These are phyloP conservation scores for Hebeloma cylindrosporum DNA, from an alignment of 768 basidiomycete species.

Conservation along the genomic window DNA sequence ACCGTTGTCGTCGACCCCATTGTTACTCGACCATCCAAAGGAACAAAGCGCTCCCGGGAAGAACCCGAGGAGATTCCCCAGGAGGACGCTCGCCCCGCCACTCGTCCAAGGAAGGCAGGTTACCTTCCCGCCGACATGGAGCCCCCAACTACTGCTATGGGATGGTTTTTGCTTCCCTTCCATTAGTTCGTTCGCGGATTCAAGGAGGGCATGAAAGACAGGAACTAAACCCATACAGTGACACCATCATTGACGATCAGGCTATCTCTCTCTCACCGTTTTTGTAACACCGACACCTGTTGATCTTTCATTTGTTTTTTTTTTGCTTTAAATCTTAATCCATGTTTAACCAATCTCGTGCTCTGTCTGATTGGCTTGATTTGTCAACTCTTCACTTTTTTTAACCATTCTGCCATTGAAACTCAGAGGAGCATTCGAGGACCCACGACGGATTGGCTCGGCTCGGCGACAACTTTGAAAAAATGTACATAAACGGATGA, in stretches of 20 bases:
- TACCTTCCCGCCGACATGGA: conserved; percentile 46
- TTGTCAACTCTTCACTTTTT: conserved; percentile 2
- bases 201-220: conserved; percentile 52
- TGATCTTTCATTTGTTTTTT: conserved; percentile 9
- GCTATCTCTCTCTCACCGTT: conserved; percentile 8
- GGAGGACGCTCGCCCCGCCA: conserved; percentile 44
- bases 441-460: too few relatives aligned
- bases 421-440: too few relatives aligned
- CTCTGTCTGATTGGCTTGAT: conserved; percentile 4
- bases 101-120: conserved; percentile 51
- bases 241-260: conserved; percentile 2
- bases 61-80: conserved; percentile 26
- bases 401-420: too few relatives aligned
- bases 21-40: conserved; percentile 18
- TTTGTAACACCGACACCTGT: conserved; percentile 13
- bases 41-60: conserved; percentile 52
- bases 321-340: conserved; percentile 4
- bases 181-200: conserved; percentile 68
- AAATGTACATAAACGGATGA: too few relatives aligned
- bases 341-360: conserved; percentile 5
- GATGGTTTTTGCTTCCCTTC: conserved; percentile 64
- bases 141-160: conserved; percentile 43
- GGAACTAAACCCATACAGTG: conserved; percentile 15
- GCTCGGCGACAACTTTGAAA: too few relatives aligned
- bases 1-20: conserved; percentile 25